phyloP scores from a whole-genome alignment of 352 stramenopile species.

The Pythium aquatile region DNA sequence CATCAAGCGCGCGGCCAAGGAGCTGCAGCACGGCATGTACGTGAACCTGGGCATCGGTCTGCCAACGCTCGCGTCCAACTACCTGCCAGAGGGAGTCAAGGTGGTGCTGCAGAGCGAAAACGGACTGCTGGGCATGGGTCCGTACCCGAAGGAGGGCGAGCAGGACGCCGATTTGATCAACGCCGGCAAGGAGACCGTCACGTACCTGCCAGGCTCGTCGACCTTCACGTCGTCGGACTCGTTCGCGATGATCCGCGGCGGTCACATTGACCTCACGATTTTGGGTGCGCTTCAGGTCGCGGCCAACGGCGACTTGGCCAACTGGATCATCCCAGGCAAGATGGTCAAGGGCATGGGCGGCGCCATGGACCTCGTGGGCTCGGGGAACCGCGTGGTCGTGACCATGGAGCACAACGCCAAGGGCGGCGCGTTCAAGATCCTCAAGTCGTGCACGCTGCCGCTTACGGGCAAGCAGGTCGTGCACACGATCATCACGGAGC shows the following conservation, averaged over 20 bases:
- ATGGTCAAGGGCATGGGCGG: constrained; percentile 98
- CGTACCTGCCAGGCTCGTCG: constrained; percentile 89
- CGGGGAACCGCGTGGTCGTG: constrained; percentile 92
- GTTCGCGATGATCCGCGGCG: constrained; percentile 97
- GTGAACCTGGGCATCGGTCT: constrained; percentile 97
- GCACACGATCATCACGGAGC: constrained; percentile 93
- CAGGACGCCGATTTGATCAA: constrained; percentile 96
- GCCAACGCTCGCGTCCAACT: constrained; percentile 95
- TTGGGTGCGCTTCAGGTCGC: constrained; percentile 94
- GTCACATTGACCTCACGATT: constrained; percentile 96
- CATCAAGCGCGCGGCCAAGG: constrained; percentile 90
- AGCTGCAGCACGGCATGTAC: constrained; percentile 95
- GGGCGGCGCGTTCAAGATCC: constrained; percentile 92
- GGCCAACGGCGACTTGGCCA: constrained; percentile 93
- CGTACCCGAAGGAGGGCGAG: constrained; percentile 87
- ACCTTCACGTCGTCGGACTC: constrained; percentile 94
- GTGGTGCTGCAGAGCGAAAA: constrained; percentile 97
- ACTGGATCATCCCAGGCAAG: constrained; percentile 96
- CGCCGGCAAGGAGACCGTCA: constrained; percentile 97
- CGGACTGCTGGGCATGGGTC: constrained; percentile 93
- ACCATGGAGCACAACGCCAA: constrained; percentile 98
- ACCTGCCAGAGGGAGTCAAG: constrained; percentile 91
- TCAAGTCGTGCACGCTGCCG: constrained; percentile 92
- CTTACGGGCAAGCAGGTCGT: constrained; percentile 94
- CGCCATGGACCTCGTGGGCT: constrained; percentile 96